A percentile compares a stretch with the other conserved stretches of the same genome.
These are phyloP conservation scores for Aeschynomene evenia DNA, from an alignment of 306 rosid species.

Conservation along the genomic window DNA sequence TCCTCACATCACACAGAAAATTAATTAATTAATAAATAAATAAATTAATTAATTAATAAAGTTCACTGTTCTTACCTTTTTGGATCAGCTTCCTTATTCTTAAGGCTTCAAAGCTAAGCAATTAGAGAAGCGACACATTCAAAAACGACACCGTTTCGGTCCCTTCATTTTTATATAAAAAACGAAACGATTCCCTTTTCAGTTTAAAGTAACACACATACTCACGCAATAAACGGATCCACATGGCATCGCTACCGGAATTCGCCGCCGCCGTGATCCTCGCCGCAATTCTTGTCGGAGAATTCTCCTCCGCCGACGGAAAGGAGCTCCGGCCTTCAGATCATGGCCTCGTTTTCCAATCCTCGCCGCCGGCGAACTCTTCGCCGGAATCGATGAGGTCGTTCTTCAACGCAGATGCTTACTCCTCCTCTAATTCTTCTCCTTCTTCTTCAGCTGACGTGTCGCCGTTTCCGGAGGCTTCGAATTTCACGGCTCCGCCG, in stretches of 20 bases:
- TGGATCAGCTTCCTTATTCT: neutral
- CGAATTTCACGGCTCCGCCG: conserved; percentile 47
- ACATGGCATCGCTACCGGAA: conserved; percentile 34
- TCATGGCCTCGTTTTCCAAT: conserved; percentile 70
- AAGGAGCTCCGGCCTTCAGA: conserved; percentile 78
- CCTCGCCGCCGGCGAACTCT: conserved; percentile 33
- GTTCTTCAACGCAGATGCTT: conserved; percentile 61
- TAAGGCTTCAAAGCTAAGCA: conserved; percentile 20
- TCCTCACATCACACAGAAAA: neutral
- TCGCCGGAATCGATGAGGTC: conserved; percentile 51
- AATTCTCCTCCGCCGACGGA: conserved; percentile 20
- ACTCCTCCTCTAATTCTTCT: conserved; percentile 25
- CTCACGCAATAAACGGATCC: neutral
- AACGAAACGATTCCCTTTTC: neutral
- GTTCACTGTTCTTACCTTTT: neutral
- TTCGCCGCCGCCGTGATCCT: neutral
- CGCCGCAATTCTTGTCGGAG: conserved; percentile 31
- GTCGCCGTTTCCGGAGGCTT: conserved; percentile 45
- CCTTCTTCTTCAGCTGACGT: conserved; percentile 29
- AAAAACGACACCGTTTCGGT: conserved; percentile 1
- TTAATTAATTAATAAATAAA: too few relatives aligned
- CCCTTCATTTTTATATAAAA: neutral
- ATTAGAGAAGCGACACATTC: neutral
- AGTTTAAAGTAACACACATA: neutral
- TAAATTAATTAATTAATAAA: too few relatives aligned